Base-by-base conservation (phyloP, 164 flowering plant genomes). In the Houttuynia cordata region DNA sequence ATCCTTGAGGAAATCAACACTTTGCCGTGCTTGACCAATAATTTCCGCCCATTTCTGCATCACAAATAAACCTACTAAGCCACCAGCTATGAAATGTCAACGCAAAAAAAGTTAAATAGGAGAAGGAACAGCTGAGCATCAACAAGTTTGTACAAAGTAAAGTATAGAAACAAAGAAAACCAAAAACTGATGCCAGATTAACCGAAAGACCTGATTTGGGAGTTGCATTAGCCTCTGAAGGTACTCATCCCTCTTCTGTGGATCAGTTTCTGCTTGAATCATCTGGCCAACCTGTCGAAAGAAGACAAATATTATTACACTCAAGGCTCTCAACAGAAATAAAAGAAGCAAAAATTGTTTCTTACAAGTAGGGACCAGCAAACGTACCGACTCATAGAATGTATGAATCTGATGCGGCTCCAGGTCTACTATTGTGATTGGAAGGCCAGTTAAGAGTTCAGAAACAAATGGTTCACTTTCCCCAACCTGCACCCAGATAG, bases 251-350 rank as follows among this genome's bases (percentile, higher is more conserved):
- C 97, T 85, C 76, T 85, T 91, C 64, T 79, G 88, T 24, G 88
- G 80, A 76, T 94, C 99, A 68, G 97, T 76, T 67, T 94, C 99
- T 19, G 99, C 97, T 75, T 88, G 97, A 70, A 94, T 87, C 99
- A 94, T 94, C 37, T 82, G 74, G 61, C 88, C 96, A 66, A 94
- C 97, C 99, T 93, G 74, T 39, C 61, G 60, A 72, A 34, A 25
- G 14, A 18, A 53, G 37, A 30, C 2, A 30, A 30, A 30, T 30
- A 30, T 30, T 6, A 53, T 53, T 10, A 53, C 22, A 53, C 22
- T 17, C 24, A 19, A 20, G n/a, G 10, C 22, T 53, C 3, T 20
- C 22, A 20, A 18, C 22, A 20, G 3, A 7, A 8, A 19, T 53
- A 53, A 8, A 20, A 53, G 49, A 3, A 45, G 17, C 14, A 45